Base-by-base conservation (phyloP, 129 eudicot genomes). In the Lactuca saligna region DNA sequence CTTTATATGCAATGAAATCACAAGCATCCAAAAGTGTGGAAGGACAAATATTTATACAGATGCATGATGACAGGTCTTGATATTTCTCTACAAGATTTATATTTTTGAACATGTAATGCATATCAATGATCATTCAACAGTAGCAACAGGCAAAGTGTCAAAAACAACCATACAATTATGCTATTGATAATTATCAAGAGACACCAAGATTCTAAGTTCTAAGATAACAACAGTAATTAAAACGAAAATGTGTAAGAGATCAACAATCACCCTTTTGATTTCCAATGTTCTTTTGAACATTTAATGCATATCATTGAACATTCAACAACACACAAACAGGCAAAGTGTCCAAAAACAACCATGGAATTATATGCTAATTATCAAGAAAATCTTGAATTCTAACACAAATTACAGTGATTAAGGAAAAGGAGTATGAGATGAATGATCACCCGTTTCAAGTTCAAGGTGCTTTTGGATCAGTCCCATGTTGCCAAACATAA, bases 401-500 rank as follows among this genome's bases (percentile, higher is more conserved):
- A 57, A 74, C 33, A 68, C 69, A 69, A 53, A 61, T 76, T 70
- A 69, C 76, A 76, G 35, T 42, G 15, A 59, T 48, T 44, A 29
- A 61, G 61, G 50, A 54, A 62, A 54, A 54, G 29, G 9, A 49
- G 54, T 9, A 62, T 17, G 1, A 48, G 61, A 57, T 57, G 16
- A 68, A 68, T 35, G 68, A 75, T 38, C 62, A 66, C 69, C 50
- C 25, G 14, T 17, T 42, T 10, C 9, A 65, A 17, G 41, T 20
- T 82, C 81, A 92, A 38, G 92, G 78, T 8, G 96, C 99, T 82
- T 96, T 85, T 0, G 99, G 97, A 71, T 94, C 99, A 11, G 87
- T 90, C 25, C 99, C 99, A 44, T 94, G 99, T 61, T 87, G 99
- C 99, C 99, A 94, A 58, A 94, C 99, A 74, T 90, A 94, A 70